Evolutionary conservation across 139 green algal species (phyloP).

Genomic region (Closterium sp.): DNA sequence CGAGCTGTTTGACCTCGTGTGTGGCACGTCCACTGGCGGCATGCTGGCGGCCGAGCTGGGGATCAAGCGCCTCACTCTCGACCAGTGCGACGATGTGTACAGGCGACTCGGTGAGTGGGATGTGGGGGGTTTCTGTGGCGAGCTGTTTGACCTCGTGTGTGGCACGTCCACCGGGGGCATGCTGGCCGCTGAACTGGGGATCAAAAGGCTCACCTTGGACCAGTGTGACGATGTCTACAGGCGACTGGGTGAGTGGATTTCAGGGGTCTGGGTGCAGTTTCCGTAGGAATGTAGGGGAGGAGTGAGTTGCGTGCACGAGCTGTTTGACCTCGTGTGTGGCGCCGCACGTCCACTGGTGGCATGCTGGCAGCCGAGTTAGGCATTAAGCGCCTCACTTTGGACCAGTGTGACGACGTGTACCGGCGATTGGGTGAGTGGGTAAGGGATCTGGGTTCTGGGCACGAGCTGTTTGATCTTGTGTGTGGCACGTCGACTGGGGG

Average conservation of each 20-base stretch:
- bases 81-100: conserved; percentile 86
- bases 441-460: conserved; percentile 32
- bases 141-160: conserved; percentile 88
- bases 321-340: conserved; percentile 92
- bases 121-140: background rate
- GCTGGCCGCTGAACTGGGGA: conserved; percentile 73
- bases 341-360: conserved; percentile 68
- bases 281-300: no score
- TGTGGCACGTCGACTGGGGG: conserved; percentile 72
- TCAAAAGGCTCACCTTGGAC: conserved; percentile 72
- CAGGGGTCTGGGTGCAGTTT: no score
- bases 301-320: conserved; percentile 68
- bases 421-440: conserved; percentile 60
- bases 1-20: conserved; percentile 88
- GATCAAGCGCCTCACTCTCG: conserved; percentile 68
- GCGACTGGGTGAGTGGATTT: conserved; percentile 47
- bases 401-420: conserved; percentile 86
- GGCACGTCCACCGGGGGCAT: conserved; percentile 78
- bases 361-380: conserved; percentile 81
- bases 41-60: conserved; percentile 81
- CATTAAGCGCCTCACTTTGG: conserved; percentile 68
- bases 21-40: conserved; percentile 71
- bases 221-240: conserved; percentile 87
- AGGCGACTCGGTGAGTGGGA: conserved; percentile 59
- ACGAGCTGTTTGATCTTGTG: conserved; percentile 88